phyloP scores from a whole-genome alignment of 176 grass and related monocot genomes.

The Cenchrus fungigraminus region DNA sequence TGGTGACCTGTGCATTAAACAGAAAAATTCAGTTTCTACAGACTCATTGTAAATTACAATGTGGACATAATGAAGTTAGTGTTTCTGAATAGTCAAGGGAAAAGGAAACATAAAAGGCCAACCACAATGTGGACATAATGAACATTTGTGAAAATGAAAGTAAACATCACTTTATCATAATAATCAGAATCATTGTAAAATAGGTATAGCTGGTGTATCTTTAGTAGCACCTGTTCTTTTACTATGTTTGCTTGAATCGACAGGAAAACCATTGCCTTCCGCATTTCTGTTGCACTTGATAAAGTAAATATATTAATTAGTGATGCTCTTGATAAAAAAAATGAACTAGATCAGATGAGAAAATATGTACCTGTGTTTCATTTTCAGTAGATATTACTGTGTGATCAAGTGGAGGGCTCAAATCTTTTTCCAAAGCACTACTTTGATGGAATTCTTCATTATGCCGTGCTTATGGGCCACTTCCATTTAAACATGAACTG shows the following conservation, averaged over 20 bases:
- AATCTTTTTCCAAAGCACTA: conserved; percentile 21
- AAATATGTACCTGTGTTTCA: conserved; percentile 17
- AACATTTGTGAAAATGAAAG: conserved; percentile 9
- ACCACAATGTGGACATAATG: not conserved
- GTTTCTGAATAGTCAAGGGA: not conserved
- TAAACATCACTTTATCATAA: not conserved
- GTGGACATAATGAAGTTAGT: not conserved
- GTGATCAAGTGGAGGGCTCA: conserved; percentile 36
- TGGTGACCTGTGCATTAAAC: conserved; percentile 43
- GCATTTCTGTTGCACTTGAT: conserved; percentile 14
- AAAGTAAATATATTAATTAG: conserved; percentile 18
- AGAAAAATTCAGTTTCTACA: conserved; percentile 8
- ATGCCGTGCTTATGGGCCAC: conserved; percentile 27
- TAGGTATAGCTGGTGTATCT: not conserved
- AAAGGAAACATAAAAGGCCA: not conserved
- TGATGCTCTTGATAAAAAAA: not conserved
- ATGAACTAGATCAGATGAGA: not conserved
- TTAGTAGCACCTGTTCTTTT: conserved; percentile 37
- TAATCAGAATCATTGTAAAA: not conserved
- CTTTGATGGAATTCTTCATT: conserved; percentile 7
- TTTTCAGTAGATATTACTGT: conserved; percentile 10
- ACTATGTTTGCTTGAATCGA: conserved; percentile 10
- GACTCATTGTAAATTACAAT: not conserved
- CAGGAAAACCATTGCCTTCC: not conserved
- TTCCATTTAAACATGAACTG: conserved; percentile 23